Percentiles rank a stretch among this genome's conserved stretches.
phyloP scores from a whole-genome alignment of 768 basidiomycete genomes.

The Mycena indigotica region DNA sequence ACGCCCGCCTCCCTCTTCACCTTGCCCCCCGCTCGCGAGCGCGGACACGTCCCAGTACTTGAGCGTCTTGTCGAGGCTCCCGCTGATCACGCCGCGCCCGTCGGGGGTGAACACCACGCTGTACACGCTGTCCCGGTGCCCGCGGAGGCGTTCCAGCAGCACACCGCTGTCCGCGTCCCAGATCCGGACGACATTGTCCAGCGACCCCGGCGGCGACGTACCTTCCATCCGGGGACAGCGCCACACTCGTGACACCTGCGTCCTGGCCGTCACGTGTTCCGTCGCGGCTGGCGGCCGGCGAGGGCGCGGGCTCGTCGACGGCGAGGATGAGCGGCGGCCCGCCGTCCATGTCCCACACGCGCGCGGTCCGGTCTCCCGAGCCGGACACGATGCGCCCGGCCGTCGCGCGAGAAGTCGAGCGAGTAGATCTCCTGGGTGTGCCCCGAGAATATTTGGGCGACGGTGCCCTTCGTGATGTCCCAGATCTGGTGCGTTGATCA shows the following conservation, averaged over 20 bases:
- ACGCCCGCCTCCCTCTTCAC: slow-evolving; percentile 52
- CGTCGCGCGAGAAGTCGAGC: slow-evolving; percentile 82
- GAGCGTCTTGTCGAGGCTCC: slow-evolving; percentile 86
- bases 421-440: slow-evolving; percentile 94
- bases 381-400: slow-evolving; percentile 78
- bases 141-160: slow-evolving; percentile 73
- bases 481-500: slow-evolving; percentile 61
- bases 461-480: slow-evolving; percentile 79
- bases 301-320: slow-evolving; percentile 19
- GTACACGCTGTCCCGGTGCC: slow-evolving; percentile 85
- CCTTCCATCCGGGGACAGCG: slow-evolving; percentile 61
- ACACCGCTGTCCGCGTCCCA: slow-evolving; percentile 61
- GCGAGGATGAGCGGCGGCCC: slow-evolving; percentile 22
- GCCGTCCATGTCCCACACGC: slow-evolving; percentile 33
- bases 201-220: slow-evolving; percentile 45
- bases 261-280: slow-evolving; percentile 27
- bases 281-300: neutral
- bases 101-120: slow-evolving; percentile 92
- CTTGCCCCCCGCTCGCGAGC: slow-evolving; percentile 61
- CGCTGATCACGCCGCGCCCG: slow-evolving; percentile 87
- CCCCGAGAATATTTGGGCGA: slow-evolving; percentile 75
- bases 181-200: slow-evolving; percentile 66
- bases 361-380: slow-evolving; percentile 53
- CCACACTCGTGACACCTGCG: slow-evolving; percentile 63
- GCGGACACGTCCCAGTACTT: slow-evolving; percentile 87